Percentiles rank a stretch among this genome's conserved stretches.
phyloP scores from a whole-genome alignment of 169 alveolate genomes.

The Plasmodium malariae region DNA sequence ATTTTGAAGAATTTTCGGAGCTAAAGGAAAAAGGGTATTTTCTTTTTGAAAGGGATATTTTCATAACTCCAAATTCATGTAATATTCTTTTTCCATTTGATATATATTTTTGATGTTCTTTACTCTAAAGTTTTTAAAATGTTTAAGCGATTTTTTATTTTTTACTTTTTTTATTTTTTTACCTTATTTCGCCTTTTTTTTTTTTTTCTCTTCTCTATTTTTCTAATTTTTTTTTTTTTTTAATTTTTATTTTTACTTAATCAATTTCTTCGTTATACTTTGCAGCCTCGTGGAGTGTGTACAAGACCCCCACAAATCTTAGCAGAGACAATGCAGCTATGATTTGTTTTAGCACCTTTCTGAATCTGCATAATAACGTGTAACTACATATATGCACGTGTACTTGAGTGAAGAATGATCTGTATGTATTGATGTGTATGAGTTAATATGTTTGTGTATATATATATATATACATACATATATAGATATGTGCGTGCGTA shows the following conservation, averaged over 20 bases:
- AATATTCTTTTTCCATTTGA: too few species aligned
- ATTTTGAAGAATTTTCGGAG: slow-evolving; percentile 36
- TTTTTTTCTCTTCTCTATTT: background rate
- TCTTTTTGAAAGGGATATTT: slow-evolving; percentile 14
- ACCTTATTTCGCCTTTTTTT: background rate
- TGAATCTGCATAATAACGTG: slow-evolving; percentile 61
- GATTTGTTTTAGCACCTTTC: slow-evolving; percentile 41
- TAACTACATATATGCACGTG: slow-evolving; percentile 6
- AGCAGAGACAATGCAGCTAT: slow-evolving; percentile 73
- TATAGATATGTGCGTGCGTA: background rate
- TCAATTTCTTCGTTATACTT: too few species aligned
- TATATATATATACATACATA: background rate
- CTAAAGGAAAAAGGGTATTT: slow-evolving; percentile 42
- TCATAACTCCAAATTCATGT: too few species aligned
- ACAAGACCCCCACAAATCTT: slow-evolving; percentile 57
- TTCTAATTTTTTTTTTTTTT: background rate
- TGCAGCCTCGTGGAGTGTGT: slow-evolving; percentile 53
- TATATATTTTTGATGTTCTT: too few species aligned
- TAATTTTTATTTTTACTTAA: background rate
- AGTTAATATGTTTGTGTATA: background rate
- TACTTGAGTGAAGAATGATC: too few species aligned
- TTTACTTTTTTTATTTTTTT: background rate
- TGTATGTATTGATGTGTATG: background rate
- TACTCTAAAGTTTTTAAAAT: too few species aligned
- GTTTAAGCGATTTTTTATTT: background rate